Evolutionary conservation across 768 basidiomycete genomes (phyloP), one percentile per base, ranked within the genome.

Genomic region (Leucogyrophana mollusca): DNA sequence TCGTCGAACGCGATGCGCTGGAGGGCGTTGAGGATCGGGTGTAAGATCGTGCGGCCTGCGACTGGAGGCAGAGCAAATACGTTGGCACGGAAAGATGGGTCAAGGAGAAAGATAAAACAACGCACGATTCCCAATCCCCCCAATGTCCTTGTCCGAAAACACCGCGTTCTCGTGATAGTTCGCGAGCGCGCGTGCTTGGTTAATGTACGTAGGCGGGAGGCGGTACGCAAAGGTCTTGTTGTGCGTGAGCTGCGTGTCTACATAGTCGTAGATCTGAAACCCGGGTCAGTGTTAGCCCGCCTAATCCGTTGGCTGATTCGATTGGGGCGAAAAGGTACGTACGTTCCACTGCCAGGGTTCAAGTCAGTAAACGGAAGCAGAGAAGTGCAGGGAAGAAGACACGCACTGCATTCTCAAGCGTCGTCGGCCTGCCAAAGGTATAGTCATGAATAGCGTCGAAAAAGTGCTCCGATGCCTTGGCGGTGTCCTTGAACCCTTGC

Each of bases 211-310:
- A 9, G 85, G 85, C 14, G 87, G 85, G 21, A 92, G 81, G 51
- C 84, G 81, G 67, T 79, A 77, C 2, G 85, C 83, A 52, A 85
- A 94, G 16, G 86, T 85, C 68, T 79, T 81, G 74, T 94, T 92
- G 75, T 93, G 85, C 44, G 72, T 74, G 50, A 87, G 76, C 61
- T 90, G 73, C n/a, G 85, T 76, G 71, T 83, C 82, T 60, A 92
- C 77, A 65, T 76, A 90, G 67, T 91, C 87, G 62, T 78, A 87
- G 49, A 90, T 71, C 86, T 88, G 53, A 40, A 41, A 39, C 32
- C 13, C 22, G 40, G 34, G 46, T 60, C 40, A 54, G 50, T n/a
- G n/a, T n/a, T n/a, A n/a, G n/a, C n/a, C n/a, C n/a, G n/a, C n/a
- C n/a, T n/a, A n/a, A n/a, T n/a, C n/a, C n/a, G n/a, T n/a, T n/a